Conservation (phyloP, 305 asterid species). For the Plantago coronopus region DNA sequence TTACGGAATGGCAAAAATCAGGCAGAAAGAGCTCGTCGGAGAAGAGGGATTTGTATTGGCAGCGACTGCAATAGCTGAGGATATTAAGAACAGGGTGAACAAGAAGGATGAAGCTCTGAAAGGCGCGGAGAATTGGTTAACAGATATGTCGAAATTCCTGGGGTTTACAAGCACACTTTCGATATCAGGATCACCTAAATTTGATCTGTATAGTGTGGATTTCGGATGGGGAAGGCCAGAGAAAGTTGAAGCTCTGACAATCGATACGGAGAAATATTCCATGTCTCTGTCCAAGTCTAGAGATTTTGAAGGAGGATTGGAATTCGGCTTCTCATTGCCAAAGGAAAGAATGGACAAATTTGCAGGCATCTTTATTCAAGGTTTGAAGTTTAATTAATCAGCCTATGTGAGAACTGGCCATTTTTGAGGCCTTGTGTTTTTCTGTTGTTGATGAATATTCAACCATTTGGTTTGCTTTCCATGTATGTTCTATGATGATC, state of each 20-base stretch:
- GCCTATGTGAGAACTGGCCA: too few relatives aligned
- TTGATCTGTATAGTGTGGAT: slow-evolving; percentile 31
- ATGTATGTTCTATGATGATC: too few relatives aligned
- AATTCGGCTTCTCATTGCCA: slow-evolving; percentile 17
- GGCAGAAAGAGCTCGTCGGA: slow-evolving; percentile 12
- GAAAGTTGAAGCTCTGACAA: slow-evolving; percentile 34
- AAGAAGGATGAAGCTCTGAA: slow-evolving; percentile 21
- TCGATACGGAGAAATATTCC: slow-evolving; percentile 28
- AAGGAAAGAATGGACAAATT: slow-evolving; percentile 31
- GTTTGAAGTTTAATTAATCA: not conserved
- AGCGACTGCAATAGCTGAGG: slow-evolving; percentile 22
- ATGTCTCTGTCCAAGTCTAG: slow-evolving; percentile 30
- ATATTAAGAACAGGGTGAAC: slow-evolving; percentile 20
- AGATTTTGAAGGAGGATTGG: slow-evolving; percentile 38
- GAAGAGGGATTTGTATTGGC: slow-evolving; percentile 26
- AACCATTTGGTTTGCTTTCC: too few relatives aligned
- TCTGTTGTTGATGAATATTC: too few relatives aligned
- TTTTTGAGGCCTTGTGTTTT: too few relatives aligned
- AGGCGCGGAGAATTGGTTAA: slow-evolving; percentile 14
- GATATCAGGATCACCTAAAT: slow-evolving; percentile 32
- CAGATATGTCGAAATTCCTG: not conserved
- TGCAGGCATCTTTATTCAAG: slow-evolving; percentile 20
- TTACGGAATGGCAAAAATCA: not conserved
- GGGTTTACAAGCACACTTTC: not conserved
- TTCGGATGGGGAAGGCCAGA: slow-evolving; percentile 45